phyloP scores from a whole-genome alignment of 2,329 filamentous ascomycete species.

The Alternaria sp. region DNA sequence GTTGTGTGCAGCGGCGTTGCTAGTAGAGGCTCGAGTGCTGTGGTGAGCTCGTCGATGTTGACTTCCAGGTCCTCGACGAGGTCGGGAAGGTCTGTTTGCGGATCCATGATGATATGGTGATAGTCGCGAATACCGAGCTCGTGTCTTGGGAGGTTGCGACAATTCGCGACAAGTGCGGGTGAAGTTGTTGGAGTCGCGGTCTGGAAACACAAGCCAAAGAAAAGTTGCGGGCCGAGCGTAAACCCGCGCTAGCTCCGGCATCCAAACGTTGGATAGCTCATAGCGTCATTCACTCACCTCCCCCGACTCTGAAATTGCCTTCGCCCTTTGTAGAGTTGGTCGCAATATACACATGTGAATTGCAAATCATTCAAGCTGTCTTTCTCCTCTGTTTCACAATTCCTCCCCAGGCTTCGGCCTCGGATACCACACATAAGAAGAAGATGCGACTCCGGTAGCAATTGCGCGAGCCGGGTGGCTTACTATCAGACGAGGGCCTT shows the following conservation, averaged over 20 bases:
- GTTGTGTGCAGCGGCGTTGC: slow-evolving; percentile 69
- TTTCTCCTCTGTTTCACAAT: slow-evolving; percentile 48
- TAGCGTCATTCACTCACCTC: slow-evolving; percentile 19
- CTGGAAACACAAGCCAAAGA: slow-evolving; percentile 15
- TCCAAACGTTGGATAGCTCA: slow-evolving; percentile 8
- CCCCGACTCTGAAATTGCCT: background rate
- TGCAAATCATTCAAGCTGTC: slow-evolving; percentile 52
- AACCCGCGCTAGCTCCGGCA: slow-evolving; percentile 25
- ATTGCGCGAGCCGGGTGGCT: slow-evolving; percentile 55
- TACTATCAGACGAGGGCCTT: slow-evolving; percentile 32
- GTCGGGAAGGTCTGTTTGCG: slow-evolving; percentile 65
- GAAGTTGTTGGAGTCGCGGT: slow-evolving; percentile 3
- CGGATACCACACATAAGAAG: slow-evolving; percentile 52
- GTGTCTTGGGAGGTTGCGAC: background rate
- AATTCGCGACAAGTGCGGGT: background rate
- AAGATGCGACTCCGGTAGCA: slow-evolving; percentile 56
- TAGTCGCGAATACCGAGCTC: background rate
- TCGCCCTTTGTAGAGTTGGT: background rate
- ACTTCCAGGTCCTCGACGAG: slow-evolving; percentile 77
- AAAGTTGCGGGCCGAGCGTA: slow-evolving; percentile 40
- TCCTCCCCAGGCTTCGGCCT: slow-evolving; percentile 56
- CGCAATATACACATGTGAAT: slow-evolving; percentile 24
- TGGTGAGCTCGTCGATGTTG: slow-evolving; percentile 81
- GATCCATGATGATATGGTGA: slow-evolving; percentile 56
- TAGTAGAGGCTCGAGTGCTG: slow-evolving; percentile 76